Evolutionary conservation across 1,284 basidiomycete genomes (phyloP), one percentile per base, ranked within the genome.

Genomic region (Ganoderma multipileum): DNA sequence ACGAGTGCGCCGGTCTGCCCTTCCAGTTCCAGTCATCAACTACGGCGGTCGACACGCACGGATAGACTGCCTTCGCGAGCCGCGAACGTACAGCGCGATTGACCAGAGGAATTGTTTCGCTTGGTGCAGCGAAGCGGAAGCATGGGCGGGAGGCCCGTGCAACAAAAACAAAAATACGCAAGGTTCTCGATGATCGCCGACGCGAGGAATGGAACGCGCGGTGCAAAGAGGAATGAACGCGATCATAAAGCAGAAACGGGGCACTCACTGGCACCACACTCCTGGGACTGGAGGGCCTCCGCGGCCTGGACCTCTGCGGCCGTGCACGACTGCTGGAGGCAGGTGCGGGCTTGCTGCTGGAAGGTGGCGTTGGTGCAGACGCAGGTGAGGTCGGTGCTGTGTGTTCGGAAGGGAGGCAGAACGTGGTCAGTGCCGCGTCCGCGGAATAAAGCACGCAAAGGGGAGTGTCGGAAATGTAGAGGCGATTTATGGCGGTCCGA

Each of bases 241-340:
- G 50, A 26, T 2, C 9, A 5, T 70, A 74, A 77, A 8, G 20
- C 68, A 33, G 70, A 74, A 63, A 65, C 72, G n/a, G 68, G 69
- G 62, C 63, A 78, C 74, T 72, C 77, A 76, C 74, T 73, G 47
- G 73, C 73, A 33, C 65, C 78, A 59, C 79, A 81, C 66, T 78
- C 61, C 3, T 61, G 2, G 12, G 67, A 28, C 67, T 79, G 73
- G 41, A 79, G 72, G 41, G 68, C 68, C 58, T 61, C 42, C 0
- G 78, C 79, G n/a, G 76, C 64, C 33, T 63, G 16, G 39, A 73
- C 55, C 33, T 78, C 77, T 2, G 64, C 58, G 12, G 73, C 5
- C 1, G 76, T 63, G 74, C 79, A 79, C 47, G 59, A 71, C 23
- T 65, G 28, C 33, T 62, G 6, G 47, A 79, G 67, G 70, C 79